Percentiles rank a stretch among this genome's conserved stretches.
Conservation (phyloP, 179 eudicot genomes). For the Actinidia arguta region DNA sequence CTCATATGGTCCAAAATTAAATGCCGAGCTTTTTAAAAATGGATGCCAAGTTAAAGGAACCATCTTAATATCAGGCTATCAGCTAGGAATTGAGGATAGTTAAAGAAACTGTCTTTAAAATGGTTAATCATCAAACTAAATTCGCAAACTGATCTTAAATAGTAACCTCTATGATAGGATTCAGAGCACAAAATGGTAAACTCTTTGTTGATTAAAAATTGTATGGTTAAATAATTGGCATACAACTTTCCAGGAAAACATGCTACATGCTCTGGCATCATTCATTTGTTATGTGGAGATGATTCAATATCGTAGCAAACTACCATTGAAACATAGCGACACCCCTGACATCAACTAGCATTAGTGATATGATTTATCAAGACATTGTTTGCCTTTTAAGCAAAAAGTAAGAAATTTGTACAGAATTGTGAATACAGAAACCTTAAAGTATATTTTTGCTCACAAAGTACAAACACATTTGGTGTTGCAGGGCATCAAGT, state of each 20-base stretch:
- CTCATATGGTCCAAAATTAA: too few species aligned
- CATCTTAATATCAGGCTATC: not conserved
- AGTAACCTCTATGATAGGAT: too few species aligned
- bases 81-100: constrained; percentile 17
- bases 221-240: not conserved
- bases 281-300: not conserved
- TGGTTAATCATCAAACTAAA: too few species aligned
- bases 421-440: not conserved
- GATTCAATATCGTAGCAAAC: not conserved
- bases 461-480: not conserved
- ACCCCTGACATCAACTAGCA: not conserved
- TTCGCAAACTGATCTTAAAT: too few species aligned
- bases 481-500: not conserved
- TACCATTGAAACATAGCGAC: not conserved
- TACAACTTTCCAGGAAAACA: not conserved
- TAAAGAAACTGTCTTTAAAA: too few species aligned
- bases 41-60: not conserved
- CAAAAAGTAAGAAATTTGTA: not conserved
- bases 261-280: not conserved
- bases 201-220: not conserved
- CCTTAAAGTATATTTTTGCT: not conserved
- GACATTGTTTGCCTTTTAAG: not conserved
- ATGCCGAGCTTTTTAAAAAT: too few species aligned
- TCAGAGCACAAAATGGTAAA: not conserved
- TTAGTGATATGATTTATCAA: not conserved